Conservation (phyloP, 2,329 filamentous ascomycete species). For the Pseudogymnoascus sp. region DNA sequence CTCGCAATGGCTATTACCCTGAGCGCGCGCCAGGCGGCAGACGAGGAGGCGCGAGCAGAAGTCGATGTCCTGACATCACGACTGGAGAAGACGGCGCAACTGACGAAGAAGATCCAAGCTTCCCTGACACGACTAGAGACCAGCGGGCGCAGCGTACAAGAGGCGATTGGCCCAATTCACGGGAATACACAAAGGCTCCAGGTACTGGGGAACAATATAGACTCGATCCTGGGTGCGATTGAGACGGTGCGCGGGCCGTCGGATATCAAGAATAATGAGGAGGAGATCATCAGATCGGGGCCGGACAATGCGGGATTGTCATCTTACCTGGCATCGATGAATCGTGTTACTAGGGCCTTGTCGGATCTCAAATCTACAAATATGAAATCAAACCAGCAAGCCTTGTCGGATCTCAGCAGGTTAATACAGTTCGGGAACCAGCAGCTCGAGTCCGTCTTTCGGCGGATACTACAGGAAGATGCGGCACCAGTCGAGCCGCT, state of each 20-base stretch:
- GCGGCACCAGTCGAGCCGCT: slow-evolving; percentile 77
- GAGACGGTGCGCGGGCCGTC: slow-evolving; percentile 83
- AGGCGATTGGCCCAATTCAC: slow-evolving; percentile 86
- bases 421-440: slow-evolving; percentile 71
- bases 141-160: slow-evolving; percentile 81
- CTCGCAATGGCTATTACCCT: slow-evolving; percentile 23
- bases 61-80: slow-evolving; percentile 63
- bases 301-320: slow-evolving; percentile 73
- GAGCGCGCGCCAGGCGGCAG: slow-evolving; percentile 29
- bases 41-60: slow-evolving; percentile 61
- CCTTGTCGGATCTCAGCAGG: slow-evolving; percentile 68
- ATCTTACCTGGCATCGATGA: slow-evolving; percentile 81
- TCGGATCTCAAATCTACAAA: slow-evolving; percentile 82
- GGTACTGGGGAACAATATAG: slow-evolving; percentile 76
- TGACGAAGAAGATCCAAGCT: slow-evolving; percentile 92
- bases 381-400: slow-evolving; percentile 81
- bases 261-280: slow-evolving; percentile 84
- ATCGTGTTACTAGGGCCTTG: slow-evolving; percentile 79
- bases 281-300: slow-evolving; percentile 80
- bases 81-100: slow-evolving; percentile 82
- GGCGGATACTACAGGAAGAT: slow-evolving; percentile 69
- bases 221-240: slow-evolving; percentile 76
- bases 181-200: slow-evolving; percentile 87
- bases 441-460: slow-evolving; percentile 77
- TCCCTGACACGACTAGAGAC: slow-evolving; percentile 76